Evolutionary conservation across 106 monocot species (phyloP), one percentile per base, ranked within the genome.

Genomic region (Chionographis japonica): DNA sequence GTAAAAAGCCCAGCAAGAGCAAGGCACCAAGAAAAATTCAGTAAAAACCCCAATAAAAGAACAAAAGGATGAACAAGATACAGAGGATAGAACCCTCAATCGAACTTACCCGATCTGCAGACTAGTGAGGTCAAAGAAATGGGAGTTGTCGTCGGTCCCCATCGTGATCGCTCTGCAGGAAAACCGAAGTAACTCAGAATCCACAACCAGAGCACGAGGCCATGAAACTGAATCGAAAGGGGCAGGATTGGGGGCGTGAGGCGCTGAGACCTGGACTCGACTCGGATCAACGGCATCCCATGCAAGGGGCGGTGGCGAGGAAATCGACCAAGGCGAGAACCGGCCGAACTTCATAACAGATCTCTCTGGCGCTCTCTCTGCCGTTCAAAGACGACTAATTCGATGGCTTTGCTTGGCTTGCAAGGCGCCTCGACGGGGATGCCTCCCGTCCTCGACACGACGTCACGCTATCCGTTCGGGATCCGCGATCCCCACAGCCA

Each of bases 81-180:
- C n/a, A 77, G 17, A 18, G 40, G 13, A 38, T 20, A 27, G 36
- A 35, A 40, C 12, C 39, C 52, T 14, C 5, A 57, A 38, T 39
- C 12, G 13, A 51, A 62, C 75, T 62, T 77, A 93, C 93, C 93
- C 93, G 41, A 93, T 93, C 68, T 93, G 93, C 86, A 93, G 66
- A 52, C 84, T 89, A 12, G 93, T 93, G 15, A 93, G 84, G 37
- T 89, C 81, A 64, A 86, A 93, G 75, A 89, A 89, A 56, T 79
- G 76, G 17, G 54, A 57, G 46, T 81, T 57, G 53, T 76, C 76
- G 43, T 37, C n/a, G 58, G 12, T 65, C 43, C 55, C 52, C 82
- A 67, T 75, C 56, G 20, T 78, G 16, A 56, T 42, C 10, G 12
- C 40, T 16, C 76, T 27, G 43, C 69, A 46, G 17, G 54, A 46